Base-by-base conservation (phyloP, 1,284 basidiomycete genomes). In the Phellopilus nigrolimitatus region DNA sequence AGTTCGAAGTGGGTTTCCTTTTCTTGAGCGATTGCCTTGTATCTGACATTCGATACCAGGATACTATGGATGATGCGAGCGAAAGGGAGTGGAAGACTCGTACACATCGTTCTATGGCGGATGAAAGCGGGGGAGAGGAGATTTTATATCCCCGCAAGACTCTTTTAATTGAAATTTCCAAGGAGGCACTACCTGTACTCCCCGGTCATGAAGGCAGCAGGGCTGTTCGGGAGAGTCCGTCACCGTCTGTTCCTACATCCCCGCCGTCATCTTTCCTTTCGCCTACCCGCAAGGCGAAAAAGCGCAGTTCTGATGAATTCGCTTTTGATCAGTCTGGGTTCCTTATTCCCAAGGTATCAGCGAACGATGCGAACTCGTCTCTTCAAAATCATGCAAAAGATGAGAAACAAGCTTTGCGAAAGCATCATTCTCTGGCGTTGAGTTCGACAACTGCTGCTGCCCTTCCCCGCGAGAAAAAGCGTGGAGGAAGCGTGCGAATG, bases 81-180 rank as follows among this genome's bases (percentile, higher is more conserved):
- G 44, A 40, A n/a, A n/a, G 12, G 33, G 27, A 10, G 49, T 63
- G 69, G 6, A 62, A 73, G 24, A 61, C 72, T 21, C 78, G 75
- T 21, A 63, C 77, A 9, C 64, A 85, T 48, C 78, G 82, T 42
- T 89, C 85, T 2, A 74, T 79, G 53, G 77, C 84, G 8, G 82
- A 86, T 56, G 88, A 91, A 65, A 88, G 85, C 61, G 85, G 87
- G 10, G 84, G 84, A 41, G 84, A 91, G 67, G 87, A 91, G 65
- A 88, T 91, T 59, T 68, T 88, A 12, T 91, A 88, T 66, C 87
- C 87, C 47, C 82, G 87, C 54, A 80, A 84, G 56, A 67, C 73
- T 3, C 64, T 66, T 43, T 60, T 62, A 7, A 61, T 72, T 25
- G 62, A 67, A 13, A 33, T 30, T 56, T 63, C 69, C 4, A 59